Base-by-base conservation (phyloP, 2,329 filamentous ascomycete species). In the Harringtonia aguacate region DNA sequence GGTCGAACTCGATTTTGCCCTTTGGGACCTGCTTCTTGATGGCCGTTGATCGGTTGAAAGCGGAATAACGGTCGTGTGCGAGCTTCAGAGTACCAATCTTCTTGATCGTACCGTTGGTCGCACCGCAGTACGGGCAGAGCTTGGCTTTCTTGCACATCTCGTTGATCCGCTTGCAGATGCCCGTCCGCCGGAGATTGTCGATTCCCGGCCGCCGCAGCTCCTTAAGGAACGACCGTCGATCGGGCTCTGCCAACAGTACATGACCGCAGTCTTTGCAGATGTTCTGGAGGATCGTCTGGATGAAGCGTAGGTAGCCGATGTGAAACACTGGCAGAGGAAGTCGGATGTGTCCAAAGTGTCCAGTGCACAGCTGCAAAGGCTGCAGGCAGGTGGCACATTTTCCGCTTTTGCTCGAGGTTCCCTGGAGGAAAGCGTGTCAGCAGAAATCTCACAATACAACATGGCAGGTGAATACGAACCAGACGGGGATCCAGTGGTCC, bases 251-350 rank as follows among this genome's bases (percentile, higher is more conserved):
- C 21, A 98, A 74, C 44, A 98, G 66, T 8, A 97, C 83, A 49
- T 77, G 77, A 21, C 86, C 86, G 60, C 92, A 98, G 58, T 89
- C 81, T 68, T 95, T 98, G 79, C 92, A 98, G 52, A 98, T 94
- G 57, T 92, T 84, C 60, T 97, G 89, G 21, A 98, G 72, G 45
- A 95, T 89, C 36, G 81, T 82, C 58, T 94, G 90, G 51, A 92
- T 87, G 60, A 94, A 88, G 60, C 88, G 92, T 55, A 98, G 77
- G 60, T 95, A 98, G 31, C 92, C 92, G 52, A 97, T 88, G 59
- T 98, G 92, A 58, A 97, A 97, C 36, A 84, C 87, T 4, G 92
- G 92, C 41, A 98, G 70, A 1, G 90, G 86, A 14, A 98, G 76
- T 56, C 86, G 81, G 55, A 98, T 84, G 63, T 95, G 84, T 38